Base-by-base conservation (phyloP, 2,329 filamentous ascomycete species). In the Thelonectria blattea region DNA sequence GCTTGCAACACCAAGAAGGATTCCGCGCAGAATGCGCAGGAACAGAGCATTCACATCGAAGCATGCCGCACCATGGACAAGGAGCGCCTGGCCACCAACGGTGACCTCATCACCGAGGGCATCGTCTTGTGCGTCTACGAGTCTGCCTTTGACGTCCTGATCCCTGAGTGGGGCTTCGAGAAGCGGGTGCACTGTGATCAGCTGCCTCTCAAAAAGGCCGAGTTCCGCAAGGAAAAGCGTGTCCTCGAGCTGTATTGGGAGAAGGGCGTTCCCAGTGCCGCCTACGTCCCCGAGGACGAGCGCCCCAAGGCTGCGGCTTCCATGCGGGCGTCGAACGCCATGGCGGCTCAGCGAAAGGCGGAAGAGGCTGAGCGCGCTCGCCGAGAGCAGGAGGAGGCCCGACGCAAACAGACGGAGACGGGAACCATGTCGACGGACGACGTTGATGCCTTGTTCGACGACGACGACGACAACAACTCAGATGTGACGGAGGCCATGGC, bases 181-280 rank as follows among this genome's bases (percentile, higher is more conserved):
- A 99, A 99, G 87, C 92, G 95, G 66, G 95, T 99, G 53, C 95
- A 99, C 79, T 99, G 95, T 75, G 95, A 99, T 74, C 95, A 99
- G 81, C 84, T 99, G 74, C 95, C 95, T 30, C 82, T 99, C 68
- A 94, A 98, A 86, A 99, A 99, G 84, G 95, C 95, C n/a, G 95
- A 99, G 75, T 99, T 95, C 79, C 89, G 96, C 78, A 98, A 98
- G 84, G 93, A 96, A 75, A 92, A 93, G 80, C 88, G 95, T 57
- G 87, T 98, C 30, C 84, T 99, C 48, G 95, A 99, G 79, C 85
- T 99, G 15, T 99, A 97, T 83, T 99, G 95, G 95, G 95, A 99
- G 88, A 99, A 98, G 86, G 95, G 95, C 48, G 93, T 98, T 8
- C 92, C 94, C 27, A 98, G 93, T 64, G 97, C 94, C 45, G 91